A percentile compares a stretch with the other conserved stretches of the same genome.
Evolutionary conservation across 1,284 basidiomycete genomes (phyloP).

Genomic region (Ustilago crameri): DNA sequence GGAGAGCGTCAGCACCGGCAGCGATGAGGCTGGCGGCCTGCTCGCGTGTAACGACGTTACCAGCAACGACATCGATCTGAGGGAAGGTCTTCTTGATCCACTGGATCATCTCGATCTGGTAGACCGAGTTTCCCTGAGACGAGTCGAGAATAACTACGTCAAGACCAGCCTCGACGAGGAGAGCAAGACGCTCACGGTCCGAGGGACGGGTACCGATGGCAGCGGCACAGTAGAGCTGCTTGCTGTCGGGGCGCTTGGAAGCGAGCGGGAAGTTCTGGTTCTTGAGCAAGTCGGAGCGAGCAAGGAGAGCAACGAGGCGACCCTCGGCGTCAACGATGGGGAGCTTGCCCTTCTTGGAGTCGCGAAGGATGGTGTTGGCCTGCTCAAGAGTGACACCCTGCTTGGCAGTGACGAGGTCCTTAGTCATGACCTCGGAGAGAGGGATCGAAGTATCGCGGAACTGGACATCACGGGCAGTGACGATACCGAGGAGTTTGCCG

Average conservation of each 20-base stretch:
- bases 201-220: slow-evolving; percentile 91
- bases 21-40: slow-evolving; percentile 93
- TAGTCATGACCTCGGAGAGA: slow-evolving; percentile 91
- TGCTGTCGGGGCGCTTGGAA: slow-evolving; percentile 88
- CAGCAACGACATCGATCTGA: slow-evolving; percentile 88
- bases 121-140: slow-evolving; percentile 94
- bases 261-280: slow-evolving; percentile 97
- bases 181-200: slow-evolving; percentile 84
- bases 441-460: slow-evolving; percentile 80
- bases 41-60: slow-evolving; percentile 97
- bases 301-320: slow-evolving; percentile 62
- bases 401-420: slow-evolving; percentile 64
- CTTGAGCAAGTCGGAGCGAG: slow-evolving; percentile 93
- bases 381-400: slow-evolving; percentile 77
- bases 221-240: slow-evolving; percentile 97
- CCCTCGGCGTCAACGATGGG: slow-evolving; percentile 70
- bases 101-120: slow-evolving; percentile 91
- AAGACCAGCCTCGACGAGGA: slow-evolving; percentile 92
- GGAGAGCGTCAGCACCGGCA: slow-evolving; percentile 92
- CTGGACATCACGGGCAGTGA: slow-evolving; percentile 95
- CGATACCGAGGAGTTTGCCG: slow-evolving; percentile 93
- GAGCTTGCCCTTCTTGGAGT: slow-evolving; percentile 97
- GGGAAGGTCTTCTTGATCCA: slow-evolving; percentile 87
- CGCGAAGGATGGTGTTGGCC: slow-evolving; percentile 93
- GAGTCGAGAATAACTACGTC: slow-evolving; percentile 97